A percentile compares a stretch with the other conserved stretches of the same genome.
These are phyloP conservation scores for Umbelopsis vinacea DNA, from an alignment of 192 early-diverging fungal genomes.

Conservation along the genomic window DNA sequence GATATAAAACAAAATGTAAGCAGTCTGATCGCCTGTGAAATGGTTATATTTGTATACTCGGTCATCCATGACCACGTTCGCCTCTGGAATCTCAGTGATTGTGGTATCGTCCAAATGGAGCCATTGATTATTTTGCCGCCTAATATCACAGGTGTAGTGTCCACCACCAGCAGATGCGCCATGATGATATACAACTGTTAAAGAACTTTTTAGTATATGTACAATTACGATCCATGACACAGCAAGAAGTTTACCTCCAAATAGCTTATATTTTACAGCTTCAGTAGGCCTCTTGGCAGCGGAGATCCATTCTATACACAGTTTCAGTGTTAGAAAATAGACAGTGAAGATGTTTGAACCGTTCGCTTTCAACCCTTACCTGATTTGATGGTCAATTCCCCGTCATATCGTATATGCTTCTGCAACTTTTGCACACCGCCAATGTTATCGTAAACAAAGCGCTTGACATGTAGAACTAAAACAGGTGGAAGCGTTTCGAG, in stretches of 20 bases:
- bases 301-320: constrained; percentile 59
- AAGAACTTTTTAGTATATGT: not conserved
- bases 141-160: constrained; percentile 96
- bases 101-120: constrained; percentile 90
- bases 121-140: constrained; percentile 77
- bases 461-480: constrained; percentile 92
- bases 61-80: constrained; percentile 62
- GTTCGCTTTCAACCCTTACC: constrained; percentile 40
- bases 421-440: constrained; percentile 83
- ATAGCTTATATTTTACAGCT: constrained; percentile 69
- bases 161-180: constrained; percentile 85
- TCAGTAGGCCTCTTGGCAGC: constrained; percentile 51
- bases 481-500: constrained; percentile 88
- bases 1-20: constrained; percentile 84
- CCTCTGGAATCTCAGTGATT: constrained; percentile 60
- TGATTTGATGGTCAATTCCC: constrained; percentile 63
- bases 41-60: constrained; percentile 27
- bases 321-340: not conserved
- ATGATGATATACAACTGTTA: constrained; percentile 92
- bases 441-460: constrained; percentile 82
- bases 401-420: constrained; percentile 81
- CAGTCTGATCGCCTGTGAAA: constrained; percentile 59
- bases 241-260: constrained; percentile 54
- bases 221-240: not conserved
- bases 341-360: not conserved